Evolutionary conservation across 2,329 filamentous ascomycete genomes (phyloP).

Genomic region (Alternaria sp.): DNA sequence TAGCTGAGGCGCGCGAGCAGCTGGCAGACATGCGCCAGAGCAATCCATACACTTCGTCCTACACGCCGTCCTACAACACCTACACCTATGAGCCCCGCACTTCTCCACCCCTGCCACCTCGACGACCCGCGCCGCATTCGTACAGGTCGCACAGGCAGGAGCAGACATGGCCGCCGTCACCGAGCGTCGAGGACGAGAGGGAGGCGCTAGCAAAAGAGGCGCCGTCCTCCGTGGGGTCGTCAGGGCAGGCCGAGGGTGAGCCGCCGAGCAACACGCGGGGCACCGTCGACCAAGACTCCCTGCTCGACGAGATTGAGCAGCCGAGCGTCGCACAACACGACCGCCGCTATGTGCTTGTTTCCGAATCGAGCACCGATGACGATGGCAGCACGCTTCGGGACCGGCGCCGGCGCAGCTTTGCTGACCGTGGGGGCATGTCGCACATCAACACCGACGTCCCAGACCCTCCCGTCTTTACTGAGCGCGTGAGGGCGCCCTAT

Average conservation of each 20-base stretch:
- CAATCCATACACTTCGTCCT: slow-evolving; percentile 26
- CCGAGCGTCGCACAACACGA: slow-evolving; percentile 53
- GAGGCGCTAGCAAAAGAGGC: slow-evolving; percentile 68
- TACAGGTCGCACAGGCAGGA: slow-evolving; percentile 27
- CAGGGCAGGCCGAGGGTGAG: slow-evolving; percentile 50
- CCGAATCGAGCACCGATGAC: slow-evolving; percentile 33
- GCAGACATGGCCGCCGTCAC: slow-evolving; percentile 62
- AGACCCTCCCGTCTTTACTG: slow-evolving; percentile 49
- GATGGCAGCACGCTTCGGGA: slow-evolving; percentile 13
- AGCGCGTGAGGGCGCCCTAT: slow-evolving; percentile 55
- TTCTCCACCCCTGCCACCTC: slow-evolving; percentile 26
- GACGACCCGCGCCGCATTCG: slow-evolving; percentile 22
- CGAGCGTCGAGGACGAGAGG: slow-evolving; percentile 73
- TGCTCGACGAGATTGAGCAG: slow-evolving; percentile 67
- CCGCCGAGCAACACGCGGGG: slow-evolving; percentile 69
- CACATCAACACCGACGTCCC: slow-evolving; percentile 45
- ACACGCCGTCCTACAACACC: slow-evolving; percentile 40
- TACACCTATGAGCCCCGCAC: slow-evolving; percentile 42
- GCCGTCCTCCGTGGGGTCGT: slow-evolving; percentile 42
- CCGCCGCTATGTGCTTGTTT: slow-evolving; percentile 68
- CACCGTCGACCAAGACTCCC: slow-evolving; percentile 70
- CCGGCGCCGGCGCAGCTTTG: slow-evolving; percentile 40
- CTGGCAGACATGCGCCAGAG: slow-evolving; percentile 34
- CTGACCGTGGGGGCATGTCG: slow-evolving; percentile 43
- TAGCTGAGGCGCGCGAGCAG: slow-evolving; percentile 23